Evolutionary conservation across 139 green algal genomes (phyloP).

Genomic region (Coelastrella sp.): DNA sequence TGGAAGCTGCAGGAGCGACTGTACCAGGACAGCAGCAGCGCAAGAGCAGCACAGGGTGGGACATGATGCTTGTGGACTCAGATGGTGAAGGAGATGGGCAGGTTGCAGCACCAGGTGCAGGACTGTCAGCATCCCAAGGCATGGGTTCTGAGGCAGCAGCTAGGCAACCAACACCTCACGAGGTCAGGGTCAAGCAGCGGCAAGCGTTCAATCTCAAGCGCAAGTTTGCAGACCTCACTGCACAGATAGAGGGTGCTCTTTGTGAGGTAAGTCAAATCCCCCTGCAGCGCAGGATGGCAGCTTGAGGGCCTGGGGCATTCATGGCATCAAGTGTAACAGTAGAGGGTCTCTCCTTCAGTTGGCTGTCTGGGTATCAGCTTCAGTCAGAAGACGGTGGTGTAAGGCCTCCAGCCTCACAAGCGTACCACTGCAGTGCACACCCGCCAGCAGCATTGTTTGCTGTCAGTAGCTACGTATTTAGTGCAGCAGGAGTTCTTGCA

Average conservation of each 20-base stretch:
- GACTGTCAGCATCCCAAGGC: not conserved
- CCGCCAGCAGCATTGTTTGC: no score
- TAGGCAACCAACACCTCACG: not conserved
- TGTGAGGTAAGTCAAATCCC: slow-evolving; percentile 15
- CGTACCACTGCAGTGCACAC: no score
- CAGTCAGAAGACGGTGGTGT: no score
- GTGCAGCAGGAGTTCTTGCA: no score
- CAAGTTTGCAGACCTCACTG: slow-evolving; percentile 44
- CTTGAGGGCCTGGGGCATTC: no score
- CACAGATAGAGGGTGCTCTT: slow-evolving; percentile 38
- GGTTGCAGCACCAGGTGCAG: not conserved
- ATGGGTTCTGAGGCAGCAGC: not conserved
- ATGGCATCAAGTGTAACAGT: no score
- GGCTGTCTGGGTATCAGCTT: no score
- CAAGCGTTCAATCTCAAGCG: slow-evolving; percentile 31
- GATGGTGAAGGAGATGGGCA: not conserved
- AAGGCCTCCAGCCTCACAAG: no score
- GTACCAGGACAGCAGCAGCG: slow-evolving; percentile 6
- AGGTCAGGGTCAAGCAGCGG: slow-evolving; percentile 22
- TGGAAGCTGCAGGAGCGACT: not conserved
- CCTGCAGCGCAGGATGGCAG: not conserved
- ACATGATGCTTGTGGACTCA: not conserved
- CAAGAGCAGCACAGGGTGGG: not conserved
- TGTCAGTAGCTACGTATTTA: no score
- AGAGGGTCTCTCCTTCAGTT: no score